Conservation (phyloP, 1,284 basidiomycete species). For the Rhizoctonia solani region DNA sequence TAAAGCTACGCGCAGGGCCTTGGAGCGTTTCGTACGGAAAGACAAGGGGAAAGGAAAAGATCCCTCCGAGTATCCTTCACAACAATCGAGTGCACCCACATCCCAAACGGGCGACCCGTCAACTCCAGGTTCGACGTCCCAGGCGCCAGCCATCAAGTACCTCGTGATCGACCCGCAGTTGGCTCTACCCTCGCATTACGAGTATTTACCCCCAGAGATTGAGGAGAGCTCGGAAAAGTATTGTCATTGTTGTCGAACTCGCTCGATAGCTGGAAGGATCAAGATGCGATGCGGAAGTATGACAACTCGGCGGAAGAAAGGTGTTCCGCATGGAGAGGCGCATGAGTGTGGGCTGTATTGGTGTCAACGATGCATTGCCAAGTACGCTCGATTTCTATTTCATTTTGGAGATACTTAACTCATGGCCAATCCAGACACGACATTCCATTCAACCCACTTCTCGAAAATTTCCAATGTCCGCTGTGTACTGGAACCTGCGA, state of each 20-base stretch:
- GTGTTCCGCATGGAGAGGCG: neutral
- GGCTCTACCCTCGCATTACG: neutral
- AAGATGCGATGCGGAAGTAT: constrained; percentile 16
- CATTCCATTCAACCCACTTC: neutral
- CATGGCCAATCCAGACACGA: neutral
- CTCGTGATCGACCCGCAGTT: neutral
- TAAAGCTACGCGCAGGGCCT: neutral
- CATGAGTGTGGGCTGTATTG: neutral
- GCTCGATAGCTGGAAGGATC: neutral
- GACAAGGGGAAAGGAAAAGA: neutral
- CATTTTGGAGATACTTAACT: neutral
- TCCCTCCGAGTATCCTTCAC: neutral
- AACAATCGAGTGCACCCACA: neutral
- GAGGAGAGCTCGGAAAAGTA: neutral
- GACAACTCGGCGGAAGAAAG: neutral
- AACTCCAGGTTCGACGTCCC: neutral
- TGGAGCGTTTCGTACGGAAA: neutral
- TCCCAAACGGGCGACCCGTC: neutral
- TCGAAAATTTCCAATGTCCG: constrained; percentile 3
- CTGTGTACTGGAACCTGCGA: constrained; percentile 10
- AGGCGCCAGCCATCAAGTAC: neutral
- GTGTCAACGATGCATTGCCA: constrained; percentile 22
- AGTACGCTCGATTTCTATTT: neutral
- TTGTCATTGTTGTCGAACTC: constrained; percentile 13
- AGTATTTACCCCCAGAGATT: neutral